phyloP scores from a whole-genome alignment of 352 stramenopile species.

The Phytophthora boehmeriae region DNA sequence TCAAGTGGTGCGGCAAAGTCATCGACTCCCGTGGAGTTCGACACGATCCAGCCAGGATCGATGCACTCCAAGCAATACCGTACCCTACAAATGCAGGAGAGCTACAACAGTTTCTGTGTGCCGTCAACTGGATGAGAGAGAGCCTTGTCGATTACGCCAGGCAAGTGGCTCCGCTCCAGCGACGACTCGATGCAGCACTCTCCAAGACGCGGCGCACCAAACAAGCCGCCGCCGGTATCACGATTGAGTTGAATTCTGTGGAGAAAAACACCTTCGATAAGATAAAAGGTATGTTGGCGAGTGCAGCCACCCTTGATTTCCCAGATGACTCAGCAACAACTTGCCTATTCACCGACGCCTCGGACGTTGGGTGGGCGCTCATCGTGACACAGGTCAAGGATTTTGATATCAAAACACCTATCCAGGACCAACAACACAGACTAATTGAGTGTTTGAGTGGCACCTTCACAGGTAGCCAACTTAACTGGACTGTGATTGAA shows the following conservation, averaged over 20 bases:
- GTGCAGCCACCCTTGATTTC: neutral
- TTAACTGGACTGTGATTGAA: no score
- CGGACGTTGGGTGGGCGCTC: neutral
- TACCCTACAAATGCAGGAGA: neutral
- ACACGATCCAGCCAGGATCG: neutral
- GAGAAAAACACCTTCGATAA: neutral
- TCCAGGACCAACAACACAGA: neutral
- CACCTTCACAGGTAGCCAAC: neutral
- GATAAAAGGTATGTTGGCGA: neutral
- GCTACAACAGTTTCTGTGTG: neutral
- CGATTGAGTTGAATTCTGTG: neutral
- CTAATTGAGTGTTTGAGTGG: neutral
- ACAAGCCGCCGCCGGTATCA: neutral
- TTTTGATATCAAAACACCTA: neutral
- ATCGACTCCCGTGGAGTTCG: neutral
- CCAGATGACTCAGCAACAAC: neutral
- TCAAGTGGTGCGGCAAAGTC: slow-evolving; percentile 20
- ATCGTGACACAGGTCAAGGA: neutral
- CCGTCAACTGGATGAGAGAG: no score
- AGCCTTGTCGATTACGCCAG: neutral
- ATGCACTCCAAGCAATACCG: neutral
- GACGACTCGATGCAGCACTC: neutral
- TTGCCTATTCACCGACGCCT: neutral
- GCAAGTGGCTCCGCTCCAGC: neutral
- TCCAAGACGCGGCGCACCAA: neutral